phyloP scores from a whole-genome alignment of 805 yeast species.

The Sugiyamaella qingdaonensis region DNA sequence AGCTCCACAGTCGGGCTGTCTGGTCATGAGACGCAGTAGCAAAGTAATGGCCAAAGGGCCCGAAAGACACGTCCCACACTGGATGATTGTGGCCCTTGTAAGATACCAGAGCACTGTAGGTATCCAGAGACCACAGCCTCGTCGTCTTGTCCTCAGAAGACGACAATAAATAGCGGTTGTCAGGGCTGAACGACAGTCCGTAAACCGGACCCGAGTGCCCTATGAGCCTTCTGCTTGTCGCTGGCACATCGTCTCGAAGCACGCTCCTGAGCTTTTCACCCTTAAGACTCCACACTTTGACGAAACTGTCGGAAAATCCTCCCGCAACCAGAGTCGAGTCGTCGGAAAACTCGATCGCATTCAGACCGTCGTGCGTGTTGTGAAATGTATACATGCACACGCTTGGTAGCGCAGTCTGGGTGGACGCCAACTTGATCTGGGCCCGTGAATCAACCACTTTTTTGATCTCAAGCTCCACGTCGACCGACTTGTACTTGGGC shows the following conservation, averaged over 20 bases:
- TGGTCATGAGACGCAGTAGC: slow-evolving; percentile 98
- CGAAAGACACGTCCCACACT: slow-evolving; percentile 93
- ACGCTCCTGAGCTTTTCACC: slow-evolving; percentile 66
- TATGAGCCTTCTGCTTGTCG: slow-evolving; percentile 48
- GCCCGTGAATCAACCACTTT: slow-evolving; percentile 80
- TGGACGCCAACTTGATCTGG: slow-evolving; percentile 56
- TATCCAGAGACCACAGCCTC: slow-evolving; percentile 89
- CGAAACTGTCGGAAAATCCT: slow-evolving; percentile 88
- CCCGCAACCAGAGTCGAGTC: slow-evolving; percentile 87
- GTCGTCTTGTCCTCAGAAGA: slow-evolving; percentile 90
- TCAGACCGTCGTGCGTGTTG: slow-evolving; percentile 84
- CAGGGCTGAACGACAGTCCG: slow-evolving; percentile 87
- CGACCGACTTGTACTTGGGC: slow-evolving; percentile 76
- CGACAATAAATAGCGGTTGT: slow-evolving; percentile 72
- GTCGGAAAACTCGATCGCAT: slow-evolving; percentile 80
- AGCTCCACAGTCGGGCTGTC: slow-evolving; percentile 96
- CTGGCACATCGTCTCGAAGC: slow-evolving; percentile 29
- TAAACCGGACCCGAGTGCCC: slow-evolving; percentile 96
- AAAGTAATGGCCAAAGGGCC: slow-evolving; percentile 95
- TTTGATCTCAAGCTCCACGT: slow-evolving; percentile 72
- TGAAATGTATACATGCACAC: slow-evolving; percentile 98
- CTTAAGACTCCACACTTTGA: slow-evolving; percentile 89
- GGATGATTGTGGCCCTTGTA: slow-evolving; percentile 96
- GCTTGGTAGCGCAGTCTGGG: slow-evolving; percentile 83
- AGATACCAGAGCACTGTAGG: slow-evolving; percentile 83